Evolutionary conservation across 1,284 basidiomycete species (phyloP), one percentile per base, ranked within the genome.

Genomic region (Cryptococcus hybrid): DNA sequence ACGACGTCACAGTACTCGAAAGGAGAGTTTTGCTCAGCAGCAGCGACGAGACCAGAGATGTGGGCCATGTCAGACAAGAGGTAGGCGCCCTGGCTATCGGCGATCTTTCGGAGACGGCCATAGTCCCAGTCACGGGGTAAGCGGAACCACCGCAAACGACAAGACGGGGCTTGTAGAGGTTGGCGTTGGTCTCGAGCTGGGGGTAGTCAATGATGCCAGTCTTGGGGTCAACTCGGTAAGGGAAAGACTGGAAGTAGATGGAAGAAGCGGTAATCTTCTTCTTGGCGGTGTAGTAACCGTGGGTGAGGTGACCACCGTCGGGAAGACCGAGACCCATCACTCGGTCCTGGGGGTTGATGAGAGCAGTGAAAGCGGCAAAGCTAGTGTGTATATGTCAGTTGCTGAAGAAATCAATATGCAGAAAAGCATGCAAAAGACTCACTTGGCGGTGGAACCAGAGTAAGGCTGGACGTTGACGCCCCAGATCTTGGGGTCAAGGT

Each of bases 191-290:
- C 59, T 86, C 84, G 71, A 99, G 85, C 49, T 81, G 83, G 52
- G 82, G 83, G 80, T 98, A 98, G 83, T 99, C 93, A 71, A 99
- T 88, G 69, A 95, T 84, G 77, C 96, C 89, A 60, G 88, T 91
- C 56, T 85, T 79, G 52, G 88, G 87, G 73, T 88, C 85, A 67
- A 99, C 90, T 60, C 85, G 87, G 77, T 99, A 99, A 51, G 96
- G 96, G 78, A 98, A 85, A 48, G 95, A 97, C 80, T 99, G 94
- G 89, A 99, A 99, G 85, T 99, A 99, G 82, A 99, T 98, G 15
- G 95, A 98, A 44, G 95, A 99, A 34, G 96, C 93, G 54, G 95
- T 97, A 86, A 99, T 99, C 82, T 99, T 99, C 85, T 97, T 96
- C 83, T 97, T 97, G 63, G 93, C 93, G 63, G 94, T 98, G 81